Percentiles rank a stretch among this genome's conserved stretches.
Conservation (phyloP, 306 rosid species). For the Casuarina cunninghamiana region DNA sequence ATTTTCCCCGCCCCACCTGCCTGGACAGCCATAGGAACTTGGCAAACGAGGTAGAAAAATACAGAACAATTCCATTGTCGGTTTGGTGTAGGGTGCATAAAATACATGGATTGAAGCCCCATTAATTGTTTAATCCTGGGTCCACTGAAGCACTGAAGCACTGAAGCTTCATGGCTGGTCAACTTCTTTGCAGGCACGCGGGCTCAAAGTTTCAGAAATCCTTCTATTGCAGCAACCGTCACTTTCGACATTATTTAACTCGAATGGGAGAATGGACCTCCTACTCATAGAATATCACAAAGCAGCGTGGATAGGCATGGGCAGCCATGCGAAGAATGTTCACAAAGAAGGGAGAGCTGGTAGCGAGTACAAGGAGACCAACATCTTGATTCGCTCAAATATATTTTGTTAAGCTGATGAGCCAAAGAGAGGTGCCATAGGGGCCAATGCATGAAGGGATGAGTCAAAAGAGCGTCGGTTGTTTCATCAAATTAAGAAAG, state of each 20-base stretch:
- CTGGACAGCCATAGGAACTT: no score
- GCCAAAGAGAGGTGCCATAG: constrained; percentile 25
- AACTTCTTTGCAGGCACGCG: constrained; percentile 1
- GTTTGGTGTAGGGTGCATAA: neutral
- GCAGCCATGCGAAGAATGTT: constrained; percentile 5
- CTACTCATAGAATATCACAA: neutral
- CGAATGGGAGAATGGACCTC: no score
- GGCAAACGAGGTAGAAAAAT: no score
- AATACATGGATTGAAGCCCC: neutral
- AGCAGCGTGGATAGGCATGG: neutral
- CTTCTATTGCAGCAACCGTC: neutral
- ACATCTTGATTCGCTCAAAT: constrained; percentile 13
- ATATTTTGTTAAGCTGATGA: constrained; percentile 23
- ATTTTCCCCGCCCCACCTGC: no score
- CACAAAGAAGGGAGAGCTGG: neutral
- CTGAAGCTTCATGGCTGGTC: neutral
- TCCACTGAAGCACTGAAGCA: neutral
- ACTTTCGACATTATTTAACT: neutral
- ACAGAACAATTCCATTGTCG: neutral
- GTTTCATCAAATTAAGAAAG: constrained; percentile 3
- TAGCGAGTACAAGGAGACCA: constrained; percentile 6
- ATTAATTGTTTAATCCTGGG: neutral
- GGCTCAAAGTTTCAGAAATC: constrained; percentile 2
- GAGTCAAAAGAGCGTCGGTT: constrained; percentile 31
- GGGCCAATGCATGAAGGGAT: neutral